Evolutionary conservation across 345 rosid genomes (phyloP).

Genomic region (Melastoma malabathricum): DNA sequence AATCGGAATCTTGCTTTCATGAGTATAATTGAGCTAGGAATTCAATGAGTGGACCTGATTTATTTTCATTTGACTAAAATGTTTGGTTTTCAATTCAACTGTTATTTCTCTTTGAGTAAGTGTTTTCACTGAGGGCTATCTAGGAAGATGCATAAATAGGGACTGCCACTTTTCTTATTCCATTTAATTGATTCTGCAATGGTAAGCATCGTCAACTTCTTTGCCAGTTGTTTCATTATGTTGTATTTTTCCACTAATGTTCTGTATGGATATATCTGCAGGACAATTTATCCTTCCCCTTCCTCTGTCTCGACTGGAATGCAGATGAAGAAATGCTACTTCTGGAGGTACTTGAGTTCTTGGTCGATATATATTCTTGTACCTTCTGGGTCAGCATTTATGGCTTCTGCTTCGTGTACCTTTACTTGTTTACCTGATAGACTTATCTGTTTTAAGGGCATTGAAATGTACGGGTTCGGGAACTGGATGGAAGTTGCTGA

Average conservation of each 20-base stretch:
- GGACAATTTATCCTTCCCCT: slow-evolving; percentile 92
- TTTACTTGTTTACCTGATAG: slow-evolving; percentile 11
- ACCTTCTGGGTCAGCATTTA: slow-evolving; percentile 2
- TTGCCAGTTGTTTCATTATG: not conserved
- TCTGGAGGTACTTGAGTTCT: slow-evolving; percentile 52
- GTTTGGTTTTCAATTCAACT: too few species aligned
- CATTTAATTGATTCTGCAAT: too few species aligned
- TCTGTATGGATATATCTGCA: slow-evolving; percentile 10
- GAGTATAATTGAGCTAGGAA: not conserved
- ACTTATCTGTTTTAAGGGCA: slow-evolving; percentile 43
- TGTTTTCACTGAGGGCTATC: not conserved
- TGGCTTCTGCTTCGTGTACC: not conserved
- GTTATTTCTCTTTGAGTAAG: too few species aligned
- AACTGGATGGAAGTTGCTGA: slow-evolving; percentile 91
- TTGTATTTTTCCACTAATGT: not conserved
- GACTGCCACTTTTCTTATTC: too few species aligned
- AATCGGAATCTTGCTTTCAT: not conserved
- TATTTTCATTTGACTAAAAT: too few species aligned
- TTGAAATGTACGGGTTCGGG: slow-evolving; percentile 90
- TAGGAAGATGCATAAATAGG: not conserved
- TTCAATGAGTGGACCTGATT: not conserved
- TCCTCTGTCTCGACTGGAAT: slow-evolving; percentile 84
- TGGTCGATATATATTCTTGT: not conserved
- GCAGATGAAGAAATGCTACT: slow-evolving; percentile 89
- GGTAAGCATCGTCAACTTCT: not conserved